Base-by-base conservation (phyloP, 1,284 basidiomycete species). In the Pisolithus thermaeus region DNA sequence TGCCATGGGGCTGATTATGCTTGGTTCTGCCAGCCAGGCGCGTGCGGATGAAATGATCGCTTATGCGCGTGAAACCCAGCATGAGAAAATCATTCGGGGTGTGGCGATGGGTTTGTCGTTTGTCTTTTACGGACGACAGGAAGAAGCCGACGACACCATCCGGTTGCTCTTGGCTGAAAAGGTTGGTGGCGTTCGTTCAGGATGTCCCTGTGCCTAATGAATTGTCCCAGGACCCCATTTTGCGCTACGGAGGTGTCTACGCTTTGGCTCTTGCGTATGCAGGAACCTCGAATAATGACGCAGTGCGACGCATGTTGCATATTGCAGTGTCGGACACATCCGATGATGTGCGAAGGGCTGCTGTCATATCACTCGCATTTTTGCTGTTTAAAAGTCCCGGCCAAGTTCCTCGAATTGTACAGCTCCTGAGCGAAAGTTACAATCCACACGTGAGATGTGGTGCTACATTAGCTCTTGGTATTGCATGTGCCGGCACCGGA, bases 381-480 rank as follows among this genome's bases (percentile, higher is more conserved):
- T 75, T 98, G 51, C 78, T 98, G 30, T 97, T 95, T 81, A 92
- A 96, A 73, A 96, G 92, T 67, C 92, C 95, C 20, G 80, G 81
- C 11, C 92, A 96, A 71, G 93, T 98, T 1, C 95, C 95, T 16
- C 79, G 95, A 50, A 90, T 97, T 50, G 94, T 98, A 4, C 94
- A 97, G 69, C 80, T 98, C 14, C 74, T 98, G 51, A 92, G 90
- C 58, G 95, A 98, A 75, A 96, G 92, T 64, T 98, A 97, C 71
- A 98, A 97, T 66, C 94, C 95, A n/a, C 93, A 97, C 65, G 94
- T 98, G 27, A 82, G 95, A 46, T 97, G 94, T 61, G 94, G 94
- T 61, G 94, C 94, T 30, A 96, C 95, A 3, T 79, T 98, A 40
- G 94, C 94, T 27, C 77, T 97, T 12, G 94, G 94, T 61, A 93